phyloP scores from a whole-genome alignment of 2,329 filamentous ascomycete genomes.

The Xylariomycetidae sp. region DNA sequence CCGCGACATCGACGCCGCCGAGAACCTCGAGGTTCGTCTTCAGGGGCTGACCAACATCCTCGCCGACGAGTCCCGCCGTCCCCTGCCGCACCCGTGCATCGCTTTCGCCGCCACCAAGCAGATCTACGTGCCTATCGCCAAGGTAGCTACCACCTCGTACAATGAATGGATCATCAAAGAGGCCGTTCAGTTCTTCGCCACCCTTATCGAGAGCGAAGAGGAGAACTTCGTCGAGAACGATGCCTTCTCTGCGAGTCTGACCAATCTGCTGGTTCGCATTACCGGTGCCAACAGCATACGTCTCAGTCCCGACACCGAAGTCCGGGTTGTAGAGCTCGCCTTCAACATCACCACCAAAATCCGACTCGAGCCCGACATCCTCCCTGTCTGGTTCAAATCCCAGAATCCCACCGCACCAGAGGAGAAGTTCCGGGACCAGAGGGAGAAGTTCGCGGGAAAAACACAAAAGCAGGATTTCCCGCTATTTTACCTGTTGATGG shows the following conservation, averaged over 20 bases:
- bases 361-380: constrained; percentile 75
- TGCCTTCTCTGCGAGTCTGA: constrained; percentile 78
- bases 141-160: constrained; percentile 79
- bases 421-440: constrained; percentile 38
- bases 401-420: constrained; percentile 28
- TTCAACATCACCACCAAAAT: constrained; percentile 98
- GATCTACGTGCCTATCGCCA: constrained; percentile 82
- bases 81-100: constrained; percentile 86
- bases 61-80: constrained; percentile 81
- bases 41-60: constrained; percentile 66
- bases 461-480: constrained; percentile 92
- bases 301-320: constrained; percentile 76
- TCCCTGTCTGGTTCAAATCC: constrained; percentile 86
- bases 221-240: constrained; percentile 88
- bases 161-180: constrained; percentile 83
- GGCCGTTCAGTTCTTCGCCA: constrained; percentile 80
- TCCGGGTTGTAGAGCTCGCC: constrained; percentile 81
- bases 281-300: constrained; percentile 66
- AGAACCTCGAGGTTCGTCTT: constrained; percentile 55
- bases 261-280: constrained; percentile 77
- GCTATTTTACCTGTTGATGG: constrained; percentile 88
- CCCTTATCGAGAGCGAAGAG: constrained; percentile 91
- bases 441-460: constrained; percentile 71
- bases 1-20: constrained; percentile 54
- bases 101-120: constrained; percentile 79